Conservation (phyloP, 108 stramenopile species). For the Epithemia pelagica region DNA sequence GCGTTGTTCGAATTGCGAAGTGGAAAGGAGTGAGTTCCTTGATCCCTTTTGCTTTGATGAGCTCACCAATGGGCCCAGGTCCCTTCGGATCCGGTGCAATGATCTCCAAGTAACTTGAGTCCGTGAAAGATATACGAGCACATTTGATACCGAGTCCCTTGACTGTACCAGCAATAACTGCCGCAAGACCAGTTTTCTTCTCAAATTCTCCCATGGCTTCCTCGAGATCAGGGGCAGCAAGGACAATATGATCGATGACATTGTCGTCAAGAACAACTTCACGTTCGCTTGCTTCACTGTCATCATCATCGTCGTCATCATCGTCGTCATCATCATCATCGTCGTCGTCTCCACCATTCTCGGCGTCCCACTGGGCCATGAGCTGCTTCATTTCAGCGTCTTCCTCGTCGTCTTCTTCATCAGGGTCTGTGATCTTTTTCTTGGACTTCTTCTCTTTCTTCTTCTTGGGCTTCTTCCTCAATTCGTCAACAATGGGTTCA, state of each 20-base stretch:
- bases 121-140: constrained; percentile 37
- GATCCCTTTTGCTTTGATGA: constrained; percentile 22
- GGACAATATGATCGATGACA: constrained; percentile 49
- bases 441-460: constrained; percentile 3
- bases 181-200: constrained; percentile 40
- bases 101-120: constrained; percentile 41
- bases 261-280: constrained; percentile 40
- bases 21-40: constrained; percentile 40
- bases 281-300: constrained; percentile 25
- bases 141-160: constrained; percentile 45
- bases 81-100: constrained; percentile 49
- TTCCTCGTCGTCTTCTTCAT: constrained; percentile 13
- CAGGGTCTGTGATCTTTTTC: constrained; percentile 13
- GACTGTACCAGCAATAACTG: constrained; percentile 38
- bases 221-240: constrained; percentile 41
- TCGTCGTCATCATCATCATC: constrained; percentile 22
- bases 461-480: constrained; percentile 8
- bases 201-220: constrained; percentile 43
- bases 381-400: constrained; percentile 18
- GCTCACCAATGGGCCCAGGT: constrained; percentile 40
- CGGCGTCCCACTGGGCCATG: constrained; percentile 21
- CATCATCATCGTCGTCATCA: constrained; percentile 22
- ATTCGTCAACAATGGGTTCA: constrained; percentile 1
- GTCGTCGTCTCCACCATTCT: constrained; percentile 16
- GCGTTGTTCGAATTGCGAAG: constrained; percentile 38